Percentiles rank a stretch among this genome's conserved stretches.
Conservation (phyloP, 768 basidiomycete species). For the Boletus rufocinnamomeus region DNA sequence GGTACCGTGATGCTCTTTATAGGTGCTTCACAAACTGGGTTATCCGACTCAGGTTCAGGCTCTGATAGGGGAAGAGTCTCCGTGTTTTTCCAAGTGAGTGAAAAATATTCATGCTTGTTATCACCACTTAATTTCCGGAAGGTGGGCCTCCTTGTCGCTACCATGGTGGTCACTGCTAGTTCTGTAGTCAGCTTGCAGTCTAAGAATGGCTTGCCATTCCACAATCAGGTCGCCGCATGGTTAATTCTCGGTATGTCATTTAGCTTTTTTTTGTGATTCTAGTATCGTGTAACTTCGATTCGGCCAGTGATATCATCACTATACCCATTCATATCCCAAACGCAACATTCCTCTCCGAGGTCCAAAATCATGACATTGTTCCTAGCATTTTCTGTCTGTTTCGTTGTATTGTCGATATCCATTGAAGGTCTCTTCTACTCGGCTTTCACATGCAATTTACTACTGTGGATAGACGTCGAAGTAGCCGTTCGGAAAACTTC, state of each 20-base stretch:
- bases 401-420: slow-evolving; percentile 79
- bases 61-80: slow-evolving; percentile 7
- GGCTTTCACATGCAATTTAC: slow-evolving; percentile 62
- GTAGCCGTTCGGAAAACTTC: slow-evolving; percentile 25
- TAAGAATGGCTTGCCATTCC: slow-evolving; percentile 62
- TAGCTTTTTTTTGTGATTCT: neutral
- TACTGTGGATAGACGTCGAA: slow-evolving; percentile 72
- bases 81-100: slow-evolving; percentile 28
- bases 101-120: neutral
- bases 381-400: slow-evolving; percentile 72
- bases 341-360: slow-evolving; percentile 39
- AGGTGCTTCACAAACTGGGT: slow-evolving; percentile 29
- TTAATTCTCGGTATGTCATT: slow-evolving; percentile 53
- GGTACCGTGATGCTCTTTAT: slow-evolving; percentile 46
- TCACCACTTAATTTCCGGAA: slow-evolving; percentile 23
- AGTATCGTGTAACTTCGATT: neutral
- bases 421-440: slow-evolving; percentile 80
- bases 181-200: slow-evolving; percentile 63
- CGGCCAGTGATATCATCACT: slow-evolving; percentile 54
- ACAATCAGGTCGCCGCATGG: slow-evolving; percentile 69
- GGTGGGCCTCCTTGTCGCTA: slow-evolving; percentile 46
- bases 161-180: slow-evolving; percentile 55
- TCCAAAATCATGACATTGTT: slow-evolving; percentile 64
- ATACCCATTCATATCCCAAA: slow-evolving; percentile 48
- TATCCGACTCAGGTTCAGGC: neutral